A percentile compares a stretch with the other conserved stretches of the same genome.
Conservation (phyloP, 441 rosid species). For the Pelargonium citronellum region DNA sequence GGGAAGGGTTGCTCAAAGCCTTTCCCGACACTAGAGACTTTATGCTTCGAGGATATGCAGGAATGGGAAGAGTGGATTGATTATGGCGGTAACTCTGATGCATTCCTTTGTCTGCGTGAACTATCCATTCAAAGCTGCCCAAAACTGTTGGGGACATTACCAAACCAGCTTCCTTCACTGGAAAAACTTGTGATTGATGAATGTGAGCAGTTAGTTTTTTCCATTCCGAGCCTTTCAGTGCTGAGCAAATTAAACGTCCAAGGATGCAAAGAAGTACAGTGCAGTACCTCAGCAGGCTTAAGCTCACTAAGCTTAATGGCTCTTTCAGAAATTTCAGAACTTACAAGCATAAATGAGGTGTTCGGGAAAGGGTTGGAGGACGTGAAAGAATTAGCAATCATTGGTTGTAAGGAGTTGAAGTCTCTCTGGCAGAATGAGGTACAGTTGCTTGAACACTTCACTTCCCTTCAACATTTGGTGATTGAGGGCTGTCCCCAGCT, state of each 20-base stretch:
- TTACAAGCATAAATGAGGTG: slow-evolving; percentile 14
- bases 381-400: slow-evolving; percentile 18
- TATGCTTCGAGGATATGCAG: slow-evolving; percentile 24
- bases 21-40: slow-evolving; percentile 20
- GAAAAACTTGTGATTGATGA: slow-evolving; percentile 14
- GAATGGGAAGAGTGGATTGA: slow-evolving; percentile 29
- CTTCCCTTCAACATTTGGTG: slow-evolving; percentile 16
- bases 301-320: slow-evolving; percentile 12
- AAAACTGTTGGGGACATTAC: slow-evolving; percentile 11
- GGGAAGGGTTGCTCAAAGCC: slow-evolving; percentile 16
- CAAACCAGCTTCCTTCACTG: slow-evolving; percentile 21
- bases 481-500: slow-evolving; percentile 16
- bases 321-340: slow-evolving; percentile 13
- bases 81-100: slow-evolving; percentile 18
- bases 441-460: slow-evolving; percentile 12
- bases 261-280: slow-evolving; percentile 7
- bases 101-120: slow-evolving; percentile 19
- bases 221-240: slow-evolving; percentile 15
- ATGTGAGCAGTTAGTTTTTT: slow-evolving; percentile 1
- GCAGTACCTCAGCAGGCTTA: neutral
- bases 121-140: slow-evolving; percentile 20
- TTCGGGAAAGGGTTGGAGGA: slow-evolving; percentile 4
- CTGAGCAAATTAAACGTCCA: slow-evolving; percentile 8
- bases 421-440: slow-evolving; percentile 7
- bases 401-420: slow-evolving; percentile 13